Evolutionary conservation across 2,329 filamentous ascomycete species (phyloP), one percentile per base, ranked within the genome.

Genomic region (Paecilomyces dactylethromorphus): DNA sequence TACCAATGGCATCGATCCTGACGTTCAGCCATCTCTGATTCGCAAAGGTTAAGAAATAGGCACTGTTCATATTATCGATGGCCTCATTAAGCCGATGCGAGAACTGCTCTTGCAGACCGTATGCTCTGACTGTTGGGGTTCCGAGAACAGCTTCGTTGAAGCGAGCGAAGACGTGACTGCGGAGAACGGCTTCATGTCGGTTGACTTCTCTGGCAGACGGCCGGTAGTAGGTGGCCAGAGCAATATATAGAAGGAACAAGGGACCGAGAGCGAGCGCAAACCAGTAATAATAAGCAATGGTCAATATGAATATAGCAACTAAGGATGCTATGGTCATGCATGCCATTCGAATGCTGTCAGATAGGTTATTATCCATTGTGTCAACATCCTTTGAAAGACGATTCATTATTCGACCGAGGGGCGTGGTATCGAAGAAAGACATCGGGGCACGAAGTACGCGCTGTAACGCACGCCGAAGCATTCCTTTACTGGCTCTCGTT

Each of bases 1-100:
- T 92, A 21, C 92, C 91, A 56, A 97, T 90, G 39, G 87, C 78
- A 71, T 97, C 94, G 1, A 97, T 82, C 3, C 94, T 87, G 2
- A 92, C 79, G 8, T 90, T 91, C 15, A 97, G 81, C 93, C 93
- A 99, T 45, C 94, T 85, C 77, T 97, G 93, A 70, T 97, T 97
- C 3, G 91, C 90, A 71, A 95, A 97, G 0, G 93, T 97, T 35
- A 97, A 82, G 72, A 91, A 99, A 75, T 97, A 97, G 0, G 93
- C 93, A 24, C 88, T 85, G 71, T 97, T 88, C 92, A 97, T 97
- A 63, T 91, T 84, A 71, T 99, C 91, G 62, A 97, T 89, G 0
- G 90, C 81, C 1, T 82, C 77, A 55, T 87, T 83, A 53, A 97
- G 82, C 35, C 88, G 86, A 1, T 71, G 70, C 10, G 88, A 82